Evolutionary conservation across 345 rosid species (phyloP).

Genomic region (Populus pruinosa): DNA sequence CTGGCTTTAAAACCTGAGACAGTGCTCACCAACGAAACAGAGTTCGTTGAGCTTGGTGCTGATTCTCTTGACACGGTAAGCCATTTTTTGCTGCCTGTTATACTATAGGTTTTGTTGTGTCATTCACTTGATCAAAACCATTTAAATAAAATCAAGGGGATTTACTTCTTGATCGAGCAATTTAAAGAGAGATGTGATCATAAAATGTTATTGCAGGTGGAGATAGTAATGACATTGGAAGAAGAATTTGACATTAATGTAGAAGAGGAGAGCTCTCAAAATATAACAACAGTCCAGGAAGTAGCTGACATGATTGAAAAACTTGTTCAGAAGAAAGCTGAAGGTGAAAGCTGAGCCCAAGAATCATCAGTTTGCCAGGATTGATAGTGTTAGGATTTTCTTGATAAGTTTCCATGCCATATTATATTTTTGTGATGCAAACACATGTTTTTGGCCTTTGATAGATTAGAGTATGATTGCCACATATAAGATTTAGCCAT

Average conservation of each 20-base stretch:
- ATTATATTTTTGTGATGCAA: not conserved
- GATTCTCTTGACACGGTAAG: conserved; percentile 30
- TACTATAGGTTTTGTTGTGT: not conserved
- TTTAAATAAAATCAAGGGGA: not conserved
- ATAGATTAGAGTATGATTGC: not conserved
- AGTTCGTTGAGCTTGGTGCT: conserved; percentile 28
- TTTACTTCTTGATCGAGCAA: not conserved
- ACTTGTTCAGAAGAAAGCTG: conserved; percentile 11
- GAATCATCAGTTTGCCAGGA: not conserved
- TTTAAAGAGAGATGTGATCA: not conserved
- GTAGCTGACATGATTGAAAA: conserved; percentile 24
- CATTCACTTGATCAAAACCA: not conserved
- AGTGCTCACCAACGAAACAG: conserved; percentile 12
- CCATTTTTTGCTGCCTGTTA: not conserved
- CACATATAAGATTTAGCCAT: too few species aligned
- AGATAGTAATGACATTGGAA: conserved; percentile 23
- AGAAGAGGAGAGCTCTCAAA: conserved; percentile 27
- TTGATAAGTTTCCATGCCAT: not conserved
- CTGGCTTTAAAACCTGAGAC: conserved; percentile 15
- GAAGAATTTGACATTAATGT: conserved; percentile 18
- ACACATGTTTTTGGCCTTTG: not conserved
- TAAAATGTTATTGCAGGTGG: conserved; percentile 8
- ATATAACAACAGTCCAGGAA: conserved; percentile 18
- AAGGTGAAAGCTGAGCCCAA: not conserved
- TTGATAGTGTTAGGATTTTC: not conserved